Conservation (phyloP, 495 filamentous ascomycete genomes). For the Podospora pseudopauciseta region DNA sequence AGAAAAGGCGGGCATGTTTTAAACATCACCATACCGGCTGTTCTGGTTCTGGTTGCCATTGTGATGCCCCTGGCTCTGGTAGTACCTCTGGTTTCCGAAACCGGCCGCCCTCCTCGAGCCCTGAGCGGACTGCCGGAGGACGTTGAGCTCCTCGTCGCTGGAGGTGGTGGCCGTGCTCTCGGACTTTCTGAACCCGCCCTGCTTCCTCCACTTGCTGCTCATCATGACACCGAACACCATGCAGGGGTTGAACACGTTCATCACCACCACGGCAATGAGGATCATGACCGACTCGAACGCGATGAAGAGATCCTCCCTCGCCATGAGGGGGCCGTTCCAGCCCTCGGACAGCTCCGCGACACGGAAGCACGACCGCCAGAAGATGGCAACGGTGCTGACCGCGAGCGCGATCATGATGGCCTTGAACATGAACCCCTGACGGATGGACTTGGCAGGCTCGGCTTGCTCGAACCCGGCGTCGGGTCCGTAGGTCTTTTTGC, state of each 20-base stretch:
- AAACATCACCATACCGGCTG: not conserved
- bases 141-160: conserved; percentile 21
- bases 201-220: conserved; percentile 5
- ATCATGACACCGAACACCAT: conserved; percentile 7
- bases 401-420: conserved; percentile 10
- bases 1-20: not conserved
- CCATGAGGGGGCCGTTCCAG: conserved; percentile 32
- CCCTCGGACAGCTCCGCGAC: conserved; percentile 37
- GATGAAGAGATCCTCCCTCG: conserved; percentile 34
- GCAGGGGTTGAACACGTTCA: conserved; percentile 25
- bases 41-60: not conserved
- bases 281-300: conserved; percentile 38
- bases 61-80: not conserved
- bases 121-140: conserved; percentile 8
- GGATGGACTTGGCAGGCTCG: conserved; percentile 5
- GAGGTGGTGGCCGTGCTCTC: conserved; percentile 37
- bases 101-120: not conserved
- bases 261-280: conserved; percentile 22
- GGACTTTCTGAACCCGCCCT: conserved; percentile 25
- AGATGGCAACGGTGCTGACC: conserved; percentile 30
- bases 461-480: conserved; percentile 3
- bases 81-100: not conserved
- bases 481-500: not conserved
- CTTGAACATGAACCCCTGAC: not conserved
- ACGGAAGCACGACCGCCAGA: conserved; percentile 35